These are phyloP conservation scores for Sporothrix phasma DNA, from an alignment of 2,329 filamentous ascomycete genomes.

Conservation along the genomic window DNA sequence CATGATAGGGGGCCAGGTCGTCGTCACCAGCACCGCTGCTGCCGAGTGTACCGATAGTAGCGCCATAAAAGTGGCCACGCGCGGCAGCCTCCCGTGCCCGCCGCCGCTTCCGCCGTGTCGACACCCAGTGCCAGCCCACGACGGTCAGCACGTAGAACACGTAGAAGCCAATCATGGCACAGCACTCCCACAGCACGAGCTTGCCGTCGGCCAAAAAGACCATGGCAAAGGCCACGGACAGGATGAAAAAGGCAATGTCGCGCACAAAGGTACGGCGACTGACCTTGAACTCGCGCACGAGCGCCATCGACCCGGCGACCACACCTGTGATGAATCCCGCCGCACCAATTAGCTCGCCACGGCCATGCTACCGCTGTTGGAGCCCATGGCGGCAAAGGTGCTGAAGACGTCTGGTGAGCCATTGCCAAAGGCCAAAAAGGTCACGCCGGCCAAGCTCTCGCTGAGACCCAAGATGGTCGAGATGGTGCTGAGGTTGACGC, in stretches of 20 bases:
- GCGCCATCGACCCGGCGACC: constrained; percentile 91
- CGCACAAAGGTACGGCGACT: constrained; percentile 81
- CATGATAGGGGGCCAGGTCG: constrained; percentile 55
- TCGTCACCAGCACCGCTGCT: constrained; percentile 40
- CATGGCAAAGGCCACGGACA: constrained; percentile 79
- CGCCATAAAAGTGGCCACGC: constrained; percentile 61
- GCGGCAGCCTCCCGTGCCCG: constrained; percentile 60
- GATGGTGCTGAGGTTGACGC: constrained; percentile 90
- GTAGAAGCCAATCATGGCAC: constrained; percentile 84
- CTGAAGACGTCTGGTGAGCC: constrained; percentile 97
- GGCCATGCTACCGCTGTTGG: constrained; percentile 92
- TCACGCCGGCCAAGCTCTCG: constrained; percentile 92
- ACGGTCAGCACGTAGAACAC: constrained; percentile 81
- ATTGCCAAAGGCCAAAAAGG: constrained; percentile 93
- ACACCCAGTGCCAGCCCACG: constrained; percentile 84
- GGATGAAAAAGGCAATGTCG: constrained; percentile 85
- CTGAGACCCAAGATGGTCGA: constrained; percentile 82
- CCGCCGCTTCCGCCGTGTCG: constrained; percentile 49
- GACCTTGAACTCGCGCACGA: constrained; percentile 91
- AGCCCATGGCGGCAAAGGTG: constrained; percentile 95
- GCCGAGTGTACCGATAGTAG: constrained; percentile 25
- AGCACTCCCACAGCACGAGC: constrained; percentile 81
- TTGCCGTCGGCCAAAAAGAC: constrained; percentile 76
- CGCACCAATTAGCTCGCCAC: constrained; percentile 87
- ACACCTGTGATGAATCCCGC: constrained; percentile 95